These are phyloP conservation scores for Penicillium odoratum DNA, from an alignment of 495 filamentous ascomycete species.

Conservation along the genomic window DNA sequence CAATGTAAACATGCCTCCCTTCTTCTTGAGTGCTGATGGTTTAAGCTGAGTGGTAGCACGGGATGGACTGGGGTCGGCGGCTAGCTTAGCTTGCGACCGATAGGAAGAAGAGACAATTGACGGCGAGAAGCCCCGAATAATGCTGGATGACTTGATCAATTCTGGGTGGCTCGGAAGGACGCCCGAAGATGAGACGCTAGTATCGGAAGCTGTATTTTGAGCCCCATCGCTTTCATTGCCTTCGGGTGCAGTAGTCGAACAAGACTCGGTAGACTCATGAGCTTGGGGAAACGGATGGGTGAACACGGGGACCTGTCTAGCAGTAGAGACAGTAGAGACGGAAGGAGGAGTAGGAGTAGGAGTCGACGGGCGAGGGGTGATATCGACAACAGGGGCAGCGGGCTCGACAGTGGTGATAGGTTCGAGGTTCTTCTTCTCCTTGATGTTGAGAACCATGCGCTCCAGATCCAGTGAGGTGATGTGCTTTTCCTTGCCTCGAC, in stretches of 20 bases:
- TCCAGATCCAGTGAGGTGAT: constrained; percentile 84
- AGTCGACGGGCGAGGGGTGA: constrained; percentile 47
- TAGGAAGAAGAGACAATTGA: constrained; percentile 72
- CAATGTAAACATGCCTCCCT: constrained; percentile 70
- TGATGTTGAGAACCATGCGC: constrained; percentile 88
- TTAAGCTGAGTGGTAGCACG: constrained; percentile 44
- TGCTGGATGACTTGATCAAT: constrained; percentile 64
- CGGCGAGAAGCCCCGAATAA: constrained; percentile 87
- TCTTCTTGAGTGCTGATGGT: constrained; percentile 53
- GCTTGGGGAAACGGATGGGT: constrained; percentile 24
- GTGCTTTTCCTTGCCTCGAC: constrained; percentile 79
- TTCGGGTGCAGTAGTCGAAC: constrained; percentile 53
- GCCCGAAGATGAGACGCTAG: constrained; percentile 49
- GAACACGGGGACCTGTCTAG: constrained; percentile 21
- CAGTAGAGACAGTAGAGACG: constrained; percentile 34
- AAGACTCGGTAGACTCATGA: constrained; percentile 53
- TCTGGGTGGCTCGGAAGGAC: constrained; percentile 37
- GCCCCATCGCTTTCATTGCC: constrained; percentile 47
- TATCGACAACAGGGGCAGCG: constrained; percentile 51
- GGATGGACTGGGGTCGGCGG: constrained; percentile 48
- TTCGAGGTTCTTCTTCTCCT: constrained; percentile 70
- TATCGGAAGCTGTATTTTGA: constrained; percentile 47
- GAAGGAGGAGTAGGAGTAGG: constrained; percentile 45
- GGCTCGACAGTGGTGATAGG: constrained; percentile 51
- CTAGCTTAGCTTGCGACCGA: constrained; percentile 60